These are phyloP conservation scores for Yamadazyma sp. DNA, from an alignment of 1,139 yeast species.

Conservation along the genomic window DNA sequence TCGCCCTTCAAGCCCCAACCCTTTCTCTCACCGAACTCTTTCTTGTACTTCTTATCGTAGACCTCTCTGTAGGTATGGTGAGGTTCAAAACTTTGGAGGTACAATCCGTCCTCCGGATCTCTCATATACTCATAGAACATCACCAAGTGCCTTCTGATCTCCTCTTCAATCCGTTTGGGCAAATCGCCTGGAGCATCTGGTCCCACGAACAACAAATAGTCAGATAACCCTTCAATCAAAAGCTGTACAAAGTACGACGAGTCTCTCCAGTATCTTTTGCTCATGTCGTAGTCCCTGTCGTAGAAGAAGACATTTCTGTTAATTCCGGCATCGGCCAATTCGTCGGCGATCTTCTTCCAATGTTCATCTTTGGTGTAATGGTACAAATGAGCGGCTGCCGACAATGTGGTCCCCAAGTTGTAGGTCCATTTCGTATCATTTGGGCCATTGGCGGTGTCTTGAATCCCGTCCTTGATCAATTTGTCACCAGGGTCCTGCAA, in stretches of 20 bases:
- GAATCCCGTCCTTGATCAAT: slow-evolving; percentile 64
- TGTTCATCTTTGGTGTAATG: slow-evolving; percentile 51
- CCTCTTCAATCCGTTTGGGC: slow-evolving; percentile 37
- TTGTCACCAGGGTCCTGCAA: slow-evolving; percentile 57
- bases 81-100: slow-evolving; percentile 63
- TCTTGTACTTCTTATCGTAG: slow-evolving; percentile 48
- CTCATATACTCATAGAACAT: slow-evolving; percentile 58
- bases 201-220: slow-evolving; percentile 54
- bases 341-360: slow-evolving; percentile 58
- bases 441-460: slow-evolving; percentile 43
- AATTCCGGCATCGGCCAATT: slow-evolving; percentile 60
- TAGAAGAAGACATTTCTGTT: slow-evolving; percentile 57
- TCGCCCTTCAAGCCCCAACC: slow-evolving; percentile 52
- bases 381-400: slow-evolving; percentile 55
- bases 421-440: slow-evolving; percentile 66
- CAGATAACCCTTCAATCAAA: slow-evolving; percentile 68
- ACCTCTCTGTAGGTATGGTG: slow-evolving; percentile 52
- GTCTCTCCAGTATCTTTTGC: slow-evolving; percentile 65
- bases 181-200: slow-evolving; percentile 44
- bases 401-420: slow-evolving; percentile 65
- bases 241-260: slow-evolving; percentile 64
- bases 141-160: slow-evolving; percentile 50
- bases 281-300: slow-evolving; percentile 62
- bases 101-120: slow-evolving; percentile 61
- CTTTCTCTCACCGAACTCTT: slow-evolving; percentile 58